Base-by-base conservation (phyloP, 2,329 filamentous ascomycete species). In the Fusarium chlamydosporum region DNA sequence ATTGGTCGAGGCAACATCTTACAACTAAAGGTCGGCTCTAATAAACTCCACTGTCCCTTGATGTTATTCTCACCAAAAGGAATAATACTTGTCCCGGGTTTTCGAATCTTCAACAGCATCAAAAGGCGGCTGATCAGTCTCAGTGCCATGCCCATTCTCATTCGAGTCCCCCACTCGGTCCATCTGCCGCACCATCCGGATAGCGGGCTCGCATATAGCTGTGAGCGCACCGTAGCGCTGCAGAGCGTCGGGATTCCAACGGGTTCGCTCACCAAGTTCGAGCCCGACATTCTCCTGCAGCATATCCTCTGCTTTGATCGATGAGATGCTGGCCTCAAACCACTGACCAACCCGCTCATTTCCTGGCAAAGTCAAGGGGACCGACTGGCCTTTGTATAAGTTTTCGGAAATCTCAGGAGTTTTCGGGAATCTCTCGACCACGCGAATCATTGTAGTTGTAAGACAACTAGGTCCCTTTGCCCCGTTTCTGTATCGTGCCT, bases 101-200 rank as follows among this genome's bases (percentile, higher is more conserved):
- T 23, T 63, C 20, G 37, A 45, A 18, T 62, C 59, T 37, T 50
- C 26, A 13, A 64, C 41, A 10, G 43, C 48, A 26, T 67, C 60
- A 20, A 63, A 56, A 15, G 40, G 41, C 4, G 48, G 54, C 45
- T 46, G 51, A 29, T 54, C 47, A 40, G 61, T 55, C 23, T 54
- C 46, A 15, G 59, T 51, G 1, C 61, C 60, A 40, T 72, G 62
- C 1, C 61, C 67, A 27, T 77, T 77, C 34, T 73, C 55, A 35
- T 79, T 79, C 3, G 60, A 66, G 6, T 45, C 34, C 1, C 79
- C 79, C 13, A 79, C 64, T 1, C 59, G 38, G 53, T 79, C 77
- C 75, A 79, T 77, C n/a, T 71, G 61, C 1, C 65, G 54, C 12
- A 79, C 59, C 73, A 79, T 77, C 4, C 56, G 64, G 7, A 79